Percentiles rank a stretch among this genome's conserved stretches.
Evolutionary conservation across 208 protist species (phyloP).

Genomic region (Trypanosoma cruzi): DNA sequence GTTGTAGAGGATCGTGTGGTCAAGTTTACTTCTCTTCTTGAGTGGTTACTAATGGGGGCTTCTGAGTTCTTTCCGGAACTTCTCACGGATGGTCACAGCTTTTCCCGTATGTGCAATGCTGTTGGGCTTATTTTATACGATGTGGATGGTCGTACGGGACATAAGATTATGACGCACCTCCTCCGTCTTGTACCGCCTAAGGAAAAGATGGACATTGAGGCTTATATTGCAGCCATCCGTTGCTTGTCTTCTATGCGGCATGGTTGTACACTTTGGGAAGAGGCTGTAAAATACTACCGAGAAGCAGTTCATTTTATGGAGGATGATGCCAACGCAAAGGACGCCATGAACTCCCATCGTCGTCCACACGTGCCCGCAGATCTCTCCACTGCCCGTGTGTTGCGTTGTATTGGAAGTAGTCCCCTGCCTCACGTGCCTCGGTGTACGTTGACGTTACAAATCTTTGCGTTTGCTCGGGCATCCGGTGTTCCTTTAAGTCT

Average conservation of each 20-base stretch:
- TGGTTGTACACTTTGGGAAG: conserved; percentile 26
- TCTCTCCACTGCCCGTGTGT: conserved; percentile 12
- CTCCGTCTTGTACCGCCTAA: conserved; percentile 8
- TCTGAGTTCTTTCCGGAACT: background rate
- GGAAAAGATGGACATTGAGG: conserved; percentile 17
- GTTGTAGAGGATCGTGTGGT: conserved; percentile 12
- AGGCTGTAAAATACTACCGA: conserved; percentile 19
- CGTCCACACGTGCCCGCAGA: conserved; percentile 8
- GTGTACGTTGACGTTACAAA: conserved; percentile 13
- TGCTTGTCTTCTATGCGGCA: conserved; percentile 27
- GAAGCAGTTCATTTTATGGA: background rate
- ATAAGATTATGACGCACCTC: conserved; percentile 20
- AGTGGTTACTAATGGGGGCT: conserved; percentile 3
- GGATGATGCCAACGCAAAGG: background rate
- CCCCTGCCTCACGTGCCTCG: conserved; percentile 11
- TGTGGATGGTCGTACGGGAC: conserved; percentile 16
- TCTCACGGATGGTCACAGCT: conserved; percentile 6
- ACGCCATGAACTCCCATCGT: background rate
- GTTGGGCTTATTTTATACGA: conserved; percentile 24
- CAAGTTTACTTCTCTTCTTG: conserved; percentile 25
- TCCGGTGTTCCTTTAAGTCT: conserved; percentile 11
- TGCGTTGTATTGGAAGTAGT: conserved; percentile 25
- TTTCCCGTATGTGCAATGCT: conserved; percentile 28
- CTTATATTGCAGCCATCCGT: conserved; percentile 16
- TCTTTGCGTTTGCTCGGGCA: conserved; percentile 21